Base-by-base conservation (phyloP, 352 stramenopile genomes). In the Globisporangium carolinianum region DNA sequence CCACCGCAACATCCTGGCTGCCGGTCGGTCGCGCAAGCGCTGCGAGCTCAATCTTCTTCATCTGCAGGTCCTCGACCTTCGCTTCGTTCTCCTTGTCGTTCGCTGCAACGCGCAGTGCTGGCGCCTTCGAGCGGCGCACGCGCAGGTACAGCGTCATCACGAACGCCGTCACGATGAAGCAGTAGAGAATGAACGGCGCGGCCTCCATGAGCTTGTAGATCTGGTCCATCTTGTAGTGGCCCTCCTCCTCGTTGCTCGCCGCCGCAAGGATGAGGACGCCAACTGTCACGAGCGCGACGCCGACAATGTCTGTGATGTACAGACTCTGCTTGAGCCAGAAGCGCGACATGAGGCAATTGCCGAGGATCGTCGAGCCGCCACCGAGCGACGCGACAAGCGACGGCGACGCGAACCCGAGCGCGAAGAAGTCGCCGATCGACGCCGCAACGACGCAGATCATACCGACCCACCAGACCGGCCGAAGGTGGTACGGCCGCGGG, bases 291-390 rank as follows among this genome's bases (percentile, higher is more conserved):
- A 92, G 70, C 15, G 68, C 59, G 10, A 93, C 83, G 53, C 85
- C 85, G 15, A 83, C 54, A 41, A 95, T 79, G 62, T 95, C 85
- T 47, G 83, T 95, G 51, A 90, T 72, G 67, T 93, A 93, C 38
- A 95, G 60, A 59, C 72, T 86, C 67, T 95, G 81, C 62, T 93
- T 92, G 56, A 92, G 75, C 81, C 81, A 93, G 61, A 92, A 93
- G 71, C 82, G 85, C 41, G 81, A 88, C 68, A 93, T 86, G 51
- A 95, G 67, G 57, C 75, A 84, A 64, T 95, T 95, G 61, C 77
- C 85, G 10, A 95, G 57, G 43, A 95, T 92, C 10, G 85, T 95
- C 4, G 83, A 89, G 8, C 85, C 85, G 17, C 85, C 85, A 38
- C 83, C 83, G 1, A 94, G 71, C 42, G 85, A 92, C 35, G 85